phyloP scores from a whole-genome alignment of 139 green algal genomes.

The Coelastrella sp. region DNA sequence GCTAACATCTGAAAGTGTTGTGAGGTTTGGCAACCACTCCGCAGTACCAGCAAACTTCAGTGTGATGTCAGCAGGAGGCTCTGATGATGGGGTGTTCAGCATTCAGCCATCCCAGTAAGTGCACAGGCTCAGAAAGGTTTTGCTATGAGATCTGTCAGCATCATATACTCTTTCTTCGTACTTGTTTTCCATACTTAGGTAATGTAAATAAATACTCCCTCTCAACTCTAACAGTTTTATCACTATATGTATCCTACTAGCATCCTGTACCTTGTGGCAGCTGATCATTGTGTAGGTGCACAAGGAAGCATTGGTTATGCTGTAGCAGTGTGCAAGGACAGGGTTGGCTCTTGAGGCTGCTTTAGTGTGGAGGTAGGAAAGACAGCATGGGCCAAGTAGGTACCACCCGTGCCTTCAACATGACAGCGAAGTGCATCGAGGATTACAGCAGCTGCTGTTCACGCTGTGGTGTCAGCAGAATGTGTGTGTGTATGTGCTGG shows the following conservation, averaged over 20 bases:
- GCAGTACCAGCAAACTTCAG: constrained; percentile 72
- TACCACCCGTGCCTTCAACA: not conserved
- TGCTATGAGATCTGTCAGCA: no score
- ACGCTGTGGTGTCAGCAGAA: not conserved
- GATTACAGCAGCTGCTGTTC: not conserved
- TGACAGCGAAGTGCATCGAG: not conserved
- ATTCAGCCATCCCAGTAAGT: constrained; percentile 30
- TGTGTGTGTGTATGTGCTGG: no score
- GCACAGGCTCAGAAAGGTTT: not conserved
- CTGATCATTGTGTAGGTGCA: not conserved
- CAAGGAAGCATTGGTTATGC: no score
- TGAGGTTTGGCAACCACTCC: constrained; percentile 73
- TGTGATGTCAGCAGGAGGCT: constrained; percentile 7
- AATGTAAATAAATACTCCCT: no score
- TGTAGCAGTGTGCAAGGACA: no score
- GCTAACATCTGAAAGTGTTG: constrained; percentile 48
- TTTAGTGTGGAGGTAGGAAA: no score
- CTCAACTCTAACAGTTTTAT: no score
- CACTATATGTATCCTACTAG: no score
- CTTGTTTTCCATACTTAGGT: no score
- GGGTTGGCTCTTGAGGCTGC: no score
- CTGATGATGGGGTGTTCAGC: constrained; percentile 43
- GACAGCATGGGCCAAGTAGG: not conserved
- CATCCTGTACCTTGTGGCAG: not conserved
- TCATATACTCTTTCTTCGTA: no score